Conservation (phyloP, 1,284 basidiomycete genomes). For the Boletellus deceptivus region DNA sequence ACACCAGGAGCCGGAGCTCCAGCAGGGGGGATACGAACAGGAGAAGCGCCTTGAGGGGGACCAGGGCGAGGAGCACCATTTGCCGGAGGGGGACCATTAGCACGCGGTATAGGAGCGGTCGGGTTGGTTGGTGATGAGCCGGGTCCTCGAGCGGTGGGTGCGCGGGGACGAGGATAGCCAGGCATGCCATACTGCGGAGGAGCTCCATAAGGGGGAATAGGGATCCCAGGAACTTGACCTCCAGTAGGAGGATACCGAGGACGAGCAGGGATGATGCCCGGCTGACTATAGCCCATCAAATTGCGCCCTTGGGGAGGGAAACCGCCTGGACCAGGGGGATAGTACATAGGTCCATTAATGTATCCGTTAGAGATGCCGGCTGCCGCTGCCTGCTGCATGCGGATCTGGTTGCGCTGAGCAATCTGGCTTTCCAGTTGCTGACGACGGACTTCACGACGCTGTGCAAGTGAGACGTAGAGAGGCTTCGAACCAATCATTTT, state of each 20-base stretch:
- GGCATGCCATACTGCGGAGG: constrained; percentile 65
- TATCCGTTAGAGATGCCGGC: constrained; percentile 82
- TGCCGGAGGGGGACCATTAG: constrained; percentile 50
- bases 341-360: constrained; percentile 86
- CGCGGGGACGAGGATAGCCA: constrained; percentile 57
- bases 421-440: constrained; percentile 99
- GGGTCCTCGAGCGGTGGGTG: constrained; percentile 55
- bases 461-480: constrained; percentile 97
- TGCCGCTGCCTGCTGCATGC: constrained; percentile 90
- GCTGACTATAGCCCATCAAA: constrained; percentile 82
- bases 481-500: constrained; percentile 99
- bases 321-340: constrained; percentile 77
- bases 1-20: constrained; percentile 42
- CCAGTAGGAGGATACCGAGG: constrained; percentile 74
- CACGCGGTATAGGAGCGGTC: constrained; percentile 57
- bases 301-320: constrained; percentile 79
- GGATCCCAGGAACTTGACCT: constrained; percentile 75
- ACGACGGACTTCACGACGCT: constrained; percentile 96
- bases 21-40: constrained; percentile 42
- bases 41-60: constrained; percentile 46
- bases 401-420: constrained; percentile 92
- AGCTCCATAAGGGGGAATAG: constrained; percentile 68
- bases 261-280: constrained; percentile 84
- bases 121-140: constrained; percentile 61
- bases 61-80: constrained; percentile 51